phyloP scores from a whole-genome alignment of 2,329 filamentous ascomycete species.

The Trichoderma cornu-damae region DNA sequence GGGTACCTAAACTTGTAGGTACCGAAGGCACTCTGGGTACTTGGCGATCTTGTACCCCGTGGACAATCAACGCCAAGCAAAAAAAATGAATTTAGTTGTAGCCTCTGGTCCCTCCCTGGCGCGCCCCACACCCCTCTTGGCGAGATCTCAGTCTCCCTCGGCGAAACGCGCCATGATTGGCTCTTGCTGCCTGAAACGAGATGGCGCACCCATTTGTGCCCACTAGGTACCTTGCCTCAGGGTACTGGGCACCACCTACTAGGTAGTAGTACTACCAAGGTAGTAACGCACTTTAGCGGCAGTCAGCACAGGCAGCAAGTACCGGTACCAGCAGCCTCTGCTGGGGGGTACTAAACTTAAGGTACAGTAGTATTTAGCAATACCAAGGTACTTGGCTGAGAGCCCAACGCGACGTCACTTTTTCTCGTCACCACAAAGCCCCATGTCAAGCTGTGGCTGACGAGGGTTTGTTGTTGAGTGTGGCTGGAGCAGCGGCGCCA shows the following conservation, averaged over 20 bases:
- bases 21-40: background rate
- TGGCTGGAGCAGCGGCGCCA: background rate
- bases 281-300: no score
- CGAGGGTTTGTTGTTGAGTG: background rate
- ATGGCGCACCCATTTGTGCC: conserved; percentile 19
- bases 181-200: conserved; percentile 10
- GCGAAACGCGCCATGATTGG: conserved; percentile 5
- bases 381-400: no score
- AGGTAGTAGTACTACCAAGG: no score
- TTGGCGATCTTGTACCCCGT: background rate
- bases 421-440: background rate
- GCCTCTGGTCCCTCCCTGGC: background rate
- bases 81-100: no score
- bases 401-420: no score
- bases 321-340: no score
- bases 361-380: no score
- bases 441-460: conserved; percentile 16
- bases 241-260: no score
- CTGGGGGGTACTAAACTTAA: no score
- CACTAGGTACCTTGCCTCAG: no score
- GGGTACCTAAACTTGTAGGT: no score
- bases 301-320: no score
- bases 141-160: conserved; percentile 9
- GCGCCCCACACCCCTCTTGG: background rate
- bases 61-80: background rate